phyloP scores from a whole-genome alignment of 2,329 filamentous ascomycete genomes.

The Aspergillus niger region DNA sequence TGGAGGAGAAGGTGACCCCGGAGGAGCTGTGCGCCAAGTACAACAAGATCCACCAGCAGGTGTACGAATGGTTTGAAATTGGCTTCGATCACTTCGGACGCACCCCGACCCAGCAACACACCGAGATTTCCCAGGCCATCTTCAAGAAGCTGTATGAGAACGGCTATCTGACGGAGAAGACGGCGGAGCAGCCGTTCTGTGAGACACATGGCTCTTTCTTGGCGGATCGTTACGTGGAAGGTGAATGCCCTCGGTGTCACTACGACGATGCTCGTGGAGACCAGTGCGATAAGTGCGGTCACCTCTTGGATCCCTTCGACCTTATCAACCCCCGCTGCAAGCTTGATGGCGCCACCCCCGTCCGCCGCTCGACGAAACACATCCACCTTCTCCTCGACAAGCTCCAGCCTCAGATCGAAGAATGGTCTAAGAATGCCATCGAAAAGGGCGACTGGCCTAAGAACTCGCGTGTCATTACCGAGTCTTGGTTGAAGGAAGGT shows the following conservation, averaged over 20 bases:
- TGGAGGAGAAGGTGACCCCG: constrained; percentile 82
- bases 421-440: constrained; percentile 75
- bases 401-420: constrained; percentile 72
- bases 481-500: constrained; percentile 66
- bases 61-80: constrained; percentile 97
- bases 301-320: constrained; percentile 70
- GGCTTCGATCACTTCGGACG: constrained; percentile 93
- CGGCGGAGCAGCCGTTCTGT: constrained; percentile 88
- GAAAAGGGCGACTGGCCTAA: constrained; percentile 62
- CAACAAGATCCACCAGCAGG: constrained; percentile 82
- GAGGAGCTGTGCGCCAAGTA: constrained; percentile 89
- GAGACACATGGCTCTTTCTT: constrained; percentile 66
- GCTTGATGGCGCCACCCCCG: constrained; percentile 79
- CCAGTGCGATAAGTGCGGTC: constrained; percentile 74
- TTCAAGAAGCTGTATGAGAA: constrained; percentile 87
- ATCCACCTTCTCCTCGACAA: constrained; percentile 86
- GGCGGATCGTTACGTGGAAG: constrained; percentile 69
- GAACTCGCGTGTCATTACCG: constrained; percentile 48
- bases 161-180: constrained; percentile 82
- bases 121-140: constrained; percentile 88
- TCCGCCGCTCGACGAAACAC: constrained; percentile 82
- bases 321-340: constrained; percentile 88
- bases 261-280: constrained; percentile 72
- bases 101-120: constrained; percentile 86
- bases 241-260: constrained; percentile 53